A percentile compares a stretch with the other conserved stretches of the same genome.
Evolutionary conservation across 2,329 filamentous ascomycete species (phyloP).

Genomic region (Arthrobotrys entomopaga): DNA sequence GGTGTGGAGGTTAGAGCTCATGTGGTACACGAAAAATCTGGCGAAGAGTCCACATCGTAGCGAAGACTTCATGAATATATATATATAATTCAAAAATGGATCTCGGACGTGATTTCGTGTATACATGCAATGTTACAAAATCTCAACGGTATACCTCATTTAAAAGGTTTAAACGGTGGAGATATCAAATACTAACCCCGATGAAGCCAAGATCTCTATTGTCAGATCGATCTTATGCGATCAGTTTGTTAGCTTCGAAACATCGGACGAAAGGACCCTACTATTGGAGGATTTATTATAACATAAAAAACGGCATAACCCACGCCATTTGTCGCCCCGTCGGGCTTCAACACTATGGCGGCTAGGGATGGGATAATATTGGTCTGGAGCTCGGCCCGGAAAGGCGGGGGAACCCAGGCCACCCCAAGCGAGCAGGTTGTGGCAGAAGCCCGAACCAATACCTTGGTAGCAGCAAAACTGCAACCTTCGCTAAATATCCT

Average conservation of each 20-base stretch:
- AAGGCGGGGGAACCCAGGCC: constrained; percentile 15
- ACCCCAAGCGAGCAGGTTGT: constrained; percentile 19
- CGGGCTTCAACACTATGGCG: neutral
- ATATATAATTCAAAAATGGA: too few species aligned
- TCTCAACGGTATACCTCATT: too few species aligned
- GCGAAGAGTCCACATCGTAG: too few species aligned
- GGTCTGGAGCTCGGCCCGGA: constrained; percentile 34
- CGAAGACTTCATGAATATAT: too few species aligned
- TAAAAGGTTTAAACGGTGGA: too few species aligned
- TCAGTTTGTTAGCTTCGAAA: constrained; percentile 6
- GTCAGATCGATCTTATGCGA: constrained; percentile 1
- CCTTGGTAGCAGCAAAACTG: constrained; percentile 5
- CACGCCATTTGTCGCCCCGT: neutral
- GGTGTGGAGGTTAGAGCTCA: too few species aligned
- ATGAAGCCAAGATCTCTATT: too few species aligned
- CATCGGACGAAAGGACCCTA: constrained; percentile 42
- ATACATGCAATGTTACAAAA: too few species aligned
- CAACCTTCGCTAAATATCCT: too few species aligned
- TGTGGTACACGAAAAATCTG: too few species aligned
- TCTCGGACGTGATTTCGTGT: too few species aligned
- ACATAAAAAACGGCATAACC: neutral
- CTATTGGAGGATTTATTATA: constrained; percentile 52
- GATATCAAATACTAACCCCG: too few species aligned
- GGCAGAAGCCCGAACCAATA: constrained; percentile 39
- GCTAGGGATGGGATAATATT: neutral